Conservation (phyloP, 768 basidiomycete species). For the Pisolithus microcarpus region DNA sequence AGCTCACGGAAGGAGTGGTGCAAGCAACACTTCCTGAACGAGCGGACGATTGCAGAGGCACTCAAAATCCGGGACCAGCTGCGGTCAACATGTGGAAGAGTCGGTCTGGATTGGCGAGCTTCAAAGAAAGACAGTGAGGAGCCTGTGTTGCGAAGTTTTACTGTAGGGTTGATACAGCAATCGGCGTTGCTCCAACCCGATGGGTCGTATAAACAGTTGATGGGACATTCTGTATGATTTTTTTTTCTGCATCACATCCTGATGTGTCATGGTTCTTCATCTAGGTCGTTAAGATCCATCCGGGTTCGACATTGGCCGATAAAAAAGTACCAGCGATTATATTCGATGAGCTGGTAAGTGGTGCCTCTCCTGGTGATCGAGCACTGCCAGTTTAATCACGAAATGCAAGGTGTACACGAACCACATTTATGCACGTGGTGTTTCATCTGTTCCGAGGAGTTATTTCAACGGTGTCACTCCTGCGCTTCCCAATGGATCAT, state of each 20-base stretch:
- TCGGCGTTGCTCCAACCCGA: conserved; percentile 80
- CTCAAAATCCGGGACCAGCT: conserved; percentile 77
- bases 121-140: conserved; percentile 61
- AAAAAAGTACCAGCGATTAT: conserved; percentile 84
- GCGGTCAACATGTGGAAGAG: conserved; percentile 50
- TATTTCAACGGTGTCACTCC: conserved; percentile 30
- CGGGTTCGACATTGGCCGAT: conserved; percentile 72
- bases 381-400: neutral
- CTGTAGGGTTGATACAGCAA: conserved; percentile 74
- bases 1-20: conserved; percentile 68
- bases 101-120: conserved; percentile 51
- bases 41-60: conserved; percentile 73
- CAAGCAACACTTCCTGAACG: conserved; percentile 73
- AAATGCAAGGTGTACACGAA: conserved; percentile 61
- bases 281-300: conserved; percentile 83
- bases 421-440: conserved; percentile 86
- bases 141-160: conserved; percentile 61
- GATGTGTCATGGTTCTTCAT: conserved; percentile 1
- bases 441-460: conserved; percentile 67
- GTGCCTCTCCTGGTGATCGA: neutral
- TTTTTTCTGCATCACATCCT: neutral
- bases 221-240: conserved; percentile 57
- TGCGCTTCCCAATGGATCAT: conserved; percentile 6
- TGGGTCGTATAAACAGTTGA: conserved; percentile 77
- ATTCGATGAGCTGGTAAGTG: conserved; percentile 84